These are phyloP conservation scores for Trichoderma sp. DNA, from an alignment of 2,329 filamentous ascomycete species.

Conservation along the genomic window DNA sequence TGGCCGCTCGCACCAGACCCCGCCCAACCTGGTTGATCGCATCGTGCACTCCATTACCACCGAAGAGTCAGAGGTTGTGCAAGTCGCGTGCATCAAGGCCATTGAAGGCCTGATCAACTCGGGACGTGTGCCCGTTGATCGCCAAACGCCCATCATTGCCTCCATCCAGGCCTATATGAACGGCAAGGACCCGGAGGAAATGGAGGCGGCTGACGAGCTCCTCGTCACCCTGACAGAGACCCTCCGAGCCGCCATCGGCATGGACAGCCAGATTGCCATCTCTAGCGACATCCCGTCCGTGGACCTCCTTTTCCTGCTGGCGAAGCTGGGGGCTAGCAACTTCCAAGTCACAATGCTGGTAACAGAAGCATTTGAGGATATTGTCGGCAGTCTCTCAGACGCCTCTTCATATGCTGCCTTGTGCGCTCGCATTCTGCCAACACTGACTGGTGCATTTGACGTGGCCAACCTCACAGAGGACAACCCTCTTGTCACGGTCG, in stretches of 20 bases:
- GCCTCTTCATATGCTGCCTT: conserved; percentile 72
- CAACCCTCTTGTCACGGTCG: conserved; percentile 80
- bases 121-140: conserved; percentile 52
- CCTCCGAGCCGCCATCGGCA: conserved; percentile 76
- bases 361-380: conserved; percentile 87
- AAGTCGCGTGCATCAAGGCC: conserved; percentile 87
- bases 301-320: conserved; percentile 83
- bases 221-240: conserved; percentile 88
- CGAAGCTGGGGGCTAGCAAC: conserved; percentile 83
- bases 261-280: conserved; percentile 75
- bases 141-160: conserved; percentile 63
- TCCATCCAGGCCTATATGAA: conserved; percentile 74
- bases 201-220: conserved; percentile 87
- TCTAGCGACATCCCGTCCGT: conserved; percentile 72
- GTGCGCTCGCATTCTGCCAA: conserved; percentile 83
- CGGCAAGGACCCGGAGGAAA: conserved; percentile 76
- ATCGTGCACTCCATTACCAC: conserved; percentile 73
- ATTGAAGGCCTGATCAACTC: conserved; percentile 67
- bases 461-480: conserved; percentile 84
- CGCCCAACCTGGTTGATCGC: conserved; percentile 66
- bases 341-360: conserved; percentile 89
- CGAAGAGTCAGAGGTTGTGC: conserved; percentile 83
- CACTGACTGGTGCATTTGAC: conserved; percentile 85
- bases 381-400: conserved; percentile 69
- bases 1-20: conserved; percentile 66